Evolutionary conservation across 2,329 filamentous ascomycete genomes (phyloP).

Genomic region (Chaetomium sp.): DNA sequence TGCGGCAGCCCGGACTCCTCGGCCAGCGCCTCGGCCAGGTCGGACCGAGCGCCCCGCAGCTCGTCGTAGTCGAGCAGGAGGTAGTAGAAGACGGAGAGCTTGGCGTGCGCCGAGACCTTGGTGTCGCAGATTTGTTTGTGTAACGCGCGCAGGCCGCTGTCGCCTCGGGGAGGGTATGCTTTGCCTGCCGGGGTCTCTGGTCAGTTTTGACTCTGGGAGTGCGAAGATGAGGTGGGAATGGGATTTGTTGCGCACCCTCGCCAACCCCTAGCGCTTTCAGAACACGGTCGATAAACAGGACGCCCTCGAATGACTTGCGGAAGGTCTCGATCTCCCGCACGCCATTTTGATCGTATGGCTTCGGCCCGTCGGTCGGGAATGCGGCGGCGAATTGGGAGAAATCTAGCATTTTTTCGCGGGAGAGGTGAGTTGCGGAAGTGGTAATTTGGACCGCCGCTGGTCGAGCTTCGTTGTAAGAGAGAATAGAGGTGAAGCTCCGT

Average conservation of each 20-base stretch:
- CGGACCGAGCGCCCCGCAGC: constrained; percentile 50
- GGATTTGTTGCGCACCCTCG: constrained; percentile 55
- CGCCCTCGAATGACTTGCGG: constrained; percentile 68
- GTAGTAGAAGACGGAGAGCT: constrained; percentile 82
- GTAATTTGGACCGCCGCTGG: background rate
- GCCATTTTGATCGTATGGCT: constrained; percentile 63
- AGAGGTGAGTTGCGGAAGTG: background rate
- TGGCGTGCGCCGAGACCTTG: constrained; percentile 70
- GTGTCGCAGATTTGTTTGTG: constrained; percentile 69
- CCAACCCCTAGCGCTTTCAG: constrained; percentile 69
- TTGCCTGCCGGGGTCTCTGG: constrained; percentile 48
- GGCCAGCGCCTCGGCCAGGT: constrained; percentile 60
- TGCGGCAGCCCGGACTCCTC: constrained; percentile 66
- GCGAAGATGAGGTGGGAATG: background rate
- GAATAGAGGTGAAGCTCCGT: constrained; percentile 10
- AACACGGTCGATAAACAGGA: constrained; percentile 79
- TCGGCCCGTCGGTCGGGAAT: constrained; percentile 62
- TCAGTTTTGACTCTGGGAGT: constrained; percentile 34
- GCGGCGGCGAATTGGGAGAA: constrained; percentile 69
- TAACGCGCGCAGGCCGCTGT: constrained; percentile 67
- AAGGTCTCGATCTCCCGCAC: constrained; percentile 65
- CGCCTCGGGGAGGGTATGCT: constrained; percentile 73
- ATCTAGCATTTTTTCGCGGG: constrained; percentile 58
- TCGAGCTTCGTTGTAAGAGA: background rate
- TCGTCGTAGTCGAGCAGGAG: constrained; percentile 73